phyloP scores from a whole-genome alignment of 805 yeast genomes.

The Nakazawaea sp. region DNA sequence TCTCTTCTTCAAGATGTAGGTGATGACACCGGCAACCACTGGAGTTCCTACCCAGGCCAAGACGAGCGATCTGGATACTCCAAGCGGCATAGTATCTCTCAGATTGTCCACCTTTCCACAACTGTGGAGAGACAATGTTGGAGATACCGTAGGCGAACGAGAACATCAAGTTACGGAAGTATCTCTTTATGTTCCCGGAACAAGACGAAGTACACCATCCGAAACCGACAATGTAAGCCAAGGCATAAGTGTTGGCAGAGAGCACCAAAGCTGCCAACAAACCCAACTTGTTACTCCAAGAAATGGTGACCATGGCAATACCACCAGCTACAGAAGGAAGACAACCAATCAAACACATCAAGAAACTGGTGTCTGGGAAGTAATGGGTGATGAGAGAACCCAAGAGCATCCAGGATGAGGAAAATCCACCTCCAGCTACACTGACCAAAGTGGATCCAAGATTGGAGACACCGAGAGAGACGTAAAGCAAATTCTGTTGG shows the following conservation, averaged over 20 bases:
- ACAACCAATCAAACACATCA: slow-evolving; percentile 27
- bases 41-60: slow-evolving; percentile 44
- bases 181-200: slow-evolving; percentile 44
- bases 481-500: slow-evolving; percentile 43
- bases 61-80: slow-evolving; percentile 51
- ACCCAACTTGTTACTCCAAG: slow-evolving; percentile 37
- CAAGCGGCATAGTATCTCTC: slow-evolving; percentile 42
- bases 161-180: slow-evolving; percentile 35
- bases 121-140: slow-evolving; percentile 48
- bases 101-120: slow-evolving; percentile 40
- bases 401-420: slow-evolving; percentile 31
- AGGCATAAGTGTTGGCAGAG: slow-evolving; percentile 38
- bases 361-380: slow-evolving; percentile 31
- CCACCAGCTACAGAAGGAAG: slow-evolving; percentile 38
- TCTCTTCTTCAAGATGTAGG: slow-evolving; percentile 36
- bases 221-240: slow-evolving; percentile 21
- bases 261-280: slow-evolving; percentile 39
- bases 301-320: slow-evolving; percentile 36
- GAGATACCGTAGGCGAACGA: slow-evolving; percentile 38
- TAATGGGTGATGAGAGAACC: slow-evolving; percentile 27
- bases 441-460: slow-evolving; percentile 44
- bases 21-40: slow-evolving; percentile 31
- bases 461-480: slow-evolving; percentile 32
- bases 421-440: slow-evolving; percentile 47
- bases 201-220: slow-evolving; percentile 25